Conservation (phyloP, 148 eudicot species). For the Nepenthes mirabilis region DNA sequence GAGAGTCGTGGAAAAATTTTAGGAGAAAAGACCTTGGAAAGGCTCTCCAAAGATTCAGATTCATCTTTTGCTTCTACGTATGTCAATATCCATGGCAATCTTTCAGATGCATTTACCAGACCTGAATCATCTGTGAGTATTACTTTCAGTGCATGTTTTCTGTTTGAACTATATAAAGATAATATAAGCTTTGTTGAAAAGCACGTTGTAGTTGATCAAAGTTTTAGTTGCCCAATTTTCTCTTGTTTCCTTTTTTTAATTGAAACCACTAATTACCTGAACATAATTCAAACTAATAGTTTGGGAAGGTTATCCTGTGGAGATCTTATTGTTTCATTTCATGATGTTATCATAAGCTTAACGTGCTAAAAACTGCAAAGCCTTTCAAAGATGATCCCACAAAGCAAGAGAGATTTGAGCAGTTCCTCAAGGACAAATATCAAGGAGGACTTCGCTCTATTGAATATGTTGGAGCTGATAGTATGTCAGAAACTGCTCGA, state of each 20-base stretch:
- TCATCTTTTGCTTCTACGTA: conserved; percentile 21
- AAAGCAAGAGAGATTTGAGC: conserved; percentile 91
- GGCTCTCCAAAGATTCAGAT: conserved; percentile 33
- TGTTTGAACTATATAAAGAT: neutral
- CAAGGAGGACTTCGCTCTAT: conserved; percentile 82
- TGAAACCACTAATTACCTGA: no score
- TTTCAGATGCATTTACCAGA: conserved; percentile 66
- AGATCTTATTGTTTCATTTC: neutral
- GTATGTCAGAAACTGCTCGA: conserved; percentile 81
- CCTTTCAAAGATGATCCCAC: conserved; percentile 76
- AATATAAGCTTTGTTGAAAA: neutral
- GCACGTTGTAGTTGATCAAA: no score
- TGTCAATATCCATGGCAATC: conserved; percentile 37
- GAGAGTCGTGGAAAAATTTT: conserved; percentile 77
- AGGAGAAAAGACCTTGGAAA: conserved; percentile 79
- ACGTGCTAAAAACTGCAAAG: conserved; percentile 40
- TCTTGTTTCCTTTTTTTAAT: no score
- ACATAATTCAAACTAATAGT: neutral
- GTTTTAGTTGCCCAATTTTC: no score
- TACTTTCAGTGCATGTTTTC: neutral
- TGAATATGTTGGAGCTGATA: conserved; percentile 58
- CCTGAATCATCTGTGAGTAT: conserved; percentile 79
- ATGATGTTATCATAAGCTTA: conserved; percentile 23
- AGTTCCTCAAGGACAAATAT: conserved; percentile 77
- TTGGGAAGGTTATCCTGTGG: neutral